Conservation (phyloP, 352 stramenopile genomes). For the Globisporangium nunn region DNA sequence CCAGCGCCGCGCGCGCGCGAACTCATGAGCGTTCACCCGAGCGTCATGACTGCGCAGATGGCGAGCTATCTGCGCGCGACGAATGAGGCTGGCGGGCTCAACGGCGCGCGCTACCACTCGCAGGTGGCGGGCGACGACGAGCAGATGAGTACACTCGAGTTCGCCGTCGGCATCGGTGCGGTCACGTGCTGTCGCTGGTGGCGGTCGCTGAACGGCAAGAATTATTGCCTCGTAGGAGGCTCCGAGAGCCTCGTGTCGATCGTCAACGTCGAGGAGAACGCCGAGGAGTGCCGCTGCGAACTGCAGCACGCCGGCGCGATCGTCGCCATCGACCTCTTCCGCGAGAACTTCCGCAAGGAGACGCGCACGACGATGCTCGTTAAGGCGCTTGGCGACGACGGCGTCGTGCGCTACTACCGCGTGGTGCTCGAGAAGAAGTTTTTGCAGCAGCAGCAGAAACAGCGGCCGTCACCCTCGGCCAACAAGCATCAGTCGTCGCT, state of each 20-base stretch:
- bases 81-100: constrained; percentile 71
- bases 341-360: constrained; percentile 72
- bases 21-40: constrained; percentile 62
- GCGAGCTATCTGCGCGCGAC: constrained; percentile 76
- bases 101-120: constrained; percentile 77
- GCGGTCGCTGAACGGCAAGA: constrained; percentile 73
- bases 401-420: constrained; percentile 57
- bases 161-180: constrained; percentile 55
- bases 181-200: constrained; percentile 75
- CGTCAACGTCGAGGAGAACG: constrained; percentile 82
- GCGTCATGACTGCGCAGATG: constrained; percentile 78
- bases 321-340: constrained; percentile 66
- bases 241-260: constrained; percentile 73
- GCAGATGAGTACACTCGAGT: constrained; percentile 83
- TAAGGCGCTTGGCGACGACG: constrained; percentile 42
- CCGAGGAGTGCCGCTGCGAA: constrained; percentile 79
- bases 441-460: constrained; percentile 15
- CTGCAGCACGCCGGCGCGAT: constrained; percentile 56
- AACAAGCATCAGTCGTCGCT: constrained; percentile 11
- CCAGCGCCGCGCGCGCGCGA: constrained; percentile 45
- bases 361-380: constrained; percentile 81
- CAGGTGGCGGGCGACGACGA: constrained; percentile 73
- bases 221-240: constrained; percentile 82
- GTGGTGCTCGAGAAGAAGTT: constrained; percentile 82
- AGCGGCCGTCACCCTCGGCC: background rate